These are phyloP conservation scores for Marasmius fiardii DNA, from an alignment of 1,284 basidiomycete genomes.

Conservation along the genomic window DNA sequence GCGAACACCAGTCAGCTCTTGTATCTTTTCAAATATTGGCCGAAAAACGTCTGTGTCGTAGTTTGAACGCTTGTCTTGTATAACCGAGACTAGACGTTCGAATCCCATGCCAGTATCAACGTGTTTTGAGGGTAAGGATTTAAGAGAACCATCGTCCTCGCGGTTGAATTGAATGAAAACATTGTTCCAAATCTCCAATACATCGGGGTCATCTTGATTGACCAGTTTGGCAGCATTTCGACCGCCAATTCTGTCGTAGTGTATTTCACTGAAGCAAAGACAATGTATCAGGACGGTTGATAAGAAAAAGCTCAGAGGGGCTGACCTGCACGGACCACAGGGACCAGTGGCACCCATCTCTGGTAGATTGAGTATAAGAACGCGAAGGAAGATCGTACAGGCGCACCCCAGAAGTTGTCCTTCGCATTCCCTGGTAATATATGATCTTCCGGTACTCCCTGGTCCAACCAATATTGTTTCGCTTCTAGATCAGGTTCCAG, in stretches of 20 bases:
- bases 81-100: conserved; percentile 92
- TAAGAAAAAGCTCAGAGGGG: not conserved
- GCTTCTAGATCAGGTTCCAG: conserved; percentile 89
- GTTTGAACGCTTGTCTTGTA: conserved; percentile 92
- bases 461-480: conserved; percentile 81
- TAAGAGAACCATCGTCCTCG: conserved; percentile 83
- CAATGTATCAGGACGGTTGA: conserved; percentile 8
- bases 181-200: conserved; percentile 99
- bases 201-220: conserved; percentile 93
- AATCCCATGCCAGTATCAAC: conserved; percentile 99
- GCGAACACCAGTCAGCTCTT: conserved; percentile 86
- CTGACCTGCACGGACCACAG: conserved; percentile 91
- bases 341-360: conserved; percentile 99
- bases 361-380: conserved; percentile 27
- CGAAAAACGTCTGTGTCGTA: conserved; percentile 97
- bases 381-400: not conserved
- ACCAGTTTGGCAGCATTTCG: conserved; percentile 91
- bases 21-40: conserved; percentile 88
- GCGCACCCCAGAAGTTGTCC: conserved; percentile 98
- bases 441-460: conserved; percentile 87
- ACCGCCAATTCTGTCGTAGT: conserved; percentile 94
- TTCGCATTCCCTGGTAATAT: conserved; percentile 94
- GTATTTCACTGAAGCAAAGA: conserved; percentile 72
- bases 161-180: conserved; percentile 99
- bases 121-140: conserved; percentile 86